A percentile compares a stretch with the other conserved stretches of the same genome.
phyloP scores from a whole-genome alignment of 768 basidiomycete genomes.

The Dacryopinax primogenitus region DNA sequence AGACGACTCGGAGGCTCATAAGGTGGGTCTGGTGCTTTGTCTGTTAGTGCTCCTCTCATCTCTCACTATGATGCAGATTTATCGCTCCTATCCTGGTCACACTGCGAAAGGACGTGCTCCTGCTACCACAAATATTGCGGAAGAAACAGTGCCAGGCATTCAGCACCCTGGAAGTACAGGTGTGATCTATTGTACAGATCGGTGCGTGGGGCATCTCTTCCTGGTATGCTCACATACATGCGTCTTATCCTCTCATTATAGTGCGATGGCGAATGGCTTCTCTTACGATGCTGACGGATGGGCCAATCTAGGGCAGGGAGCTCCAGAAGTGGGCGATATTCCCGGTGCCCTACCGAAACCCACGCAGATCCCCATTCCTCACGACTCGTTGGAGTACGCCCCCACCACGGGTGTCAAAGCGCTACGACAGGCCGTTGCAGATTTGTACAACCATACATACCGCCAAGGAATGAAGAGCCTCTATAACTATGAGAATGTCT shows the following conservation, averaged over 20 bases:
- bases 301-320: slow-evolving; percentile 85
- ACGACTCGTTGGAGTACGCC: slow-evolving; percentile 74
- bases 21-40: slow-evolving; percentile 32
- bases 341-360: slow-evolving; percentile 61
- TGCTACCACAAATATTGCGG: slow-evolving; percentile 46
- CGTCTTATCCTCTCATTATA: background rate
- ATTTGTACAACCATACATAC: slow-evolving; percentile 79
- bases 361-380: slow-evolving; percentile 47
- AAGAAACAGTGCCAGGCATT: slow-evolving; percentile 81
- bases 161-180: slow-evolving; percentile 26
- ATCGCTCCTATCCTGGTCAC: slow-evolving; percentile 36
- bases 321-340: slow-evolving; percentile 76
- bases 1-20: slow-evolving; percentile 78
- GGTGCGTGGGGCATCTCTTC: slow-evolving; percentile 23
- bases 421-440: slow-evolving; percentile 79
- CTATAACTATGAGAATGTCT: slow-evolving; percentile 76
- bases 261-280: slow-evolving; percentile 89
- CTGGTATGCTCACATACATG: background rate
- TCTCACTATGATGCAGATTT: background rate
- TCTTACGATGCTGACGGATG: slow-evolving; percentile 55
- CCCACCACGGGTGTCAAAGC: slow-evolving; percentile 88
- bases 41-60: slow-evolving; percentile 14
- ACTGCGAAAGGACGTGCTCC: slow-evolving; percentile 51
- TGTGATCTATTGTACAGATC: slow-evolving; percentile 80
- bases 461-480: slow-evolving; percentile 66